Conservation (phyloP, 2,329 filamentous ascomycete species). For the Sporothrix protearum region DNA sequence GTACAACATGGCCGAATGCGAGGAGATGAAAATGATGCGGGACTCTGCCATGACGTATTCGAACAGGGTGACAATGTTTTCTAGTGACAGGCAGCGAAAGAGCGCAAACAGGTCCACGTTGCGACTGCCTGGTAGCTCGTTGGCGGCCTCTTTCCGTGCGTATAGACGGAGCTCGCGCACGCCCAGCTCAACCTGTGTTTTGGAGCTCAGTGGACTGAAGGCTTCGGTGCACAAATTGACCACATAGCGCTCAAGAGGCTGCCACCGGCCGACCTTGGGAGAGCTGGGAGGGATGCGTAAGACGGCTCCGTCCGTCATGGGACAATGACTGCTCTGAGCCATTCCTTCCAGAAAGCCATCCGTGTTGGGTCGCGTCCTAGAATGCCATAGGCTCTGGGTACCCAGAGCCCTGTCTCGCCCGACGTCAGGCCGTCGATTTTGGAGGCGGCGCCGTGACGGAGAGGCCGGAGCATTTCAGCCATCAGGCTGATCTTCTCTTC, state of each 20-base stretch:
- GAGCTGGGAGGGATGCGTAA: constrained; percentile 82
- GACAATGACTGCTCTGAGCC: constrained; percentile 92
- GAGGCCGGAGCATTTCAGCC: constrained; percentile 89
- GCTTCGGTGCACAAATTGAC: constrained; percentile 96
- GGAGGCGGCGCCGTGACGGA: constrained; percentile 89
- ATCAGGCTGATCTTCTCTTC: constrained; percentile 97
- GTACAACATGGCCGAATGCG: constrained; percentile 93
- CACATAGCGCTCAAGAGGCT: constrained; percentile 92
- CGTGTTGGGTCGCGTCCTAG: constrained; percentile 78
- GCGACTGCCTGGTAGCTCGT: constrained; percentile 88
- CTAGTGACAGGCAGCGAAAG: constrained; percentile 83
- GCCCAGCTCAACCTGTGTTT: constrained; percentile 90
- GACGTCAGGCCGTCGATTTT: constrained; percentile 97
- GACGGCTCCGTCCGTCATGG: constrained; percentile 86
- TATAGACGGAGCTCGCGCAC: constrained; percentile 88
- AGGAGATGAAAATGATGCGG: constrained; percentile 92
- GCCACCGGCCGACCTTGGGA: constrained; percentile 88
- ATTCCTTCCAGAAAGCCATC: constrained; percentile 97
- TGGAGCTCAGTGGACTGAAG: constrained; percentile 84
- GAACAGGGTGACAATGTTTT: constrained; percentile 87
- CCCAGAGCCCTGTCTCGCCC: constrained; percentile 94
- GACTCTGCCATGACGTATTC: constrained; percentile 92
- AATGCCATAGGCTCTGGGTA: constrained; percentile 87
- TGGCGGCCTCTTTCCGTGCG: constrained; percentile 72
- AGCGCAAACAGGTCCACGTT: constrained; percentile 90